These are phyloP conservation scores for Candida odintsovae DNA, from an alignment of 805 yeast species.

Conservation along the genomic window DNA sequence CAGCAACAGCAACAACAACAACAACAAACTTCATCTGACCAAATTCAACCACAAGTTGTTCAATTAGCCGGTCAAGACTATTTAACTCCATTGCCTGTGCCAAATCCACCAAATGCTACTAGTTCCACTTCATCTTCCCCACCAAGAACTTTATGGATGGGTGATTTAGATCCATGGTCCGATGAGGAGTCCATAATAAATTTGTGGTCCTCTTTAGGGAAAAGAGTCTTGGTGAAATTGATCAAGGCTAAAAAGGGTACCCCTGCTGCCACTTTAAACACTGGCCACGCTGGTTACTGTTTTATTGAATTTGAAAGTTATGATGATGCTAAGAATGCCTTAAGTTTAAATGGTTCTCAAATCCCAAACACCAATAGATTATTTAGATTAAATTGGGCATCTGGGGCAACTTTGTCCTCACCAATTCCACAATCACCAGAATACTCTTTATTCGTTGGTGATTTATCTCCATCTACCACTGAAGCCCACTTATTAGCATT, in stretches of 20 bases:
- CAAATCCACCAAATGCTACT: constrained; percentile 51
- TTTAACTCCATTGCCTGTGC: constrained; percentile 29
- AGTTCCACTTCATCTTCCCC: constrained; percentile 37
- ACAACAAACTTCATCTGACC: not conserved
- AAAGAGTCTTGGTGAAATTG: constrained; percentile 58
- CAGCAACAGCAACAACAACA: constrained; percentile 1
- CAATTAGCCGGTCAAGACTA: constrained; percentile 23
- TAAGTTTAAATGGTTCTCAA: constrained; percentile 57
- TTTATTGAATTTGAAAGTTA: constrained; percentile 68
- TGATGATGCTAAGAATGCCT: constrained; percentile 64
- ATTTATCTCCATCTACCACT: constrained; percentile 69
- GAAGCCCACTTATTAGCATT: constrained; percentile 72
- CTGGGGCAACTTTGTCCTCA: constrained; percentile 70
- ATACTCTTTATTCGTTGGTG: constrained; percentile 78
- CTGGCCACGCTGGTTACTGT: constrained; percentile 61
- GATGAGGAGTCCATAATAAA: constrained; percentile 56
- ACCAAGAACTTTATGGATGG: constrained; percentile 85
- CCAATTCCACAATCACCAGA: constrained; percentile 73
- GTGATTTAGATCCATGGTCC: constrained; percentile 76
- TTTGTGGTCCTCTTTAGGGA: constrained; percentile 55
- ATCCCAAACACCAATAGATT: constrained; percentile 60
- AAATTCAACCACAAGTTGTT: constrained; percentile 15
- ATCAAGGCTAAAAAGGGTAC: constrained; percentile 46
- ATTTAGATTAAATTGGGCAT: constrained; percentile 79
- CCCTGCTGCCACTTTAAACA: constrained; percentile 28